Conservation (phyloP, 2,329 filamentous ascomycete species). For the Beauveria pseudobassiana region DNA sequence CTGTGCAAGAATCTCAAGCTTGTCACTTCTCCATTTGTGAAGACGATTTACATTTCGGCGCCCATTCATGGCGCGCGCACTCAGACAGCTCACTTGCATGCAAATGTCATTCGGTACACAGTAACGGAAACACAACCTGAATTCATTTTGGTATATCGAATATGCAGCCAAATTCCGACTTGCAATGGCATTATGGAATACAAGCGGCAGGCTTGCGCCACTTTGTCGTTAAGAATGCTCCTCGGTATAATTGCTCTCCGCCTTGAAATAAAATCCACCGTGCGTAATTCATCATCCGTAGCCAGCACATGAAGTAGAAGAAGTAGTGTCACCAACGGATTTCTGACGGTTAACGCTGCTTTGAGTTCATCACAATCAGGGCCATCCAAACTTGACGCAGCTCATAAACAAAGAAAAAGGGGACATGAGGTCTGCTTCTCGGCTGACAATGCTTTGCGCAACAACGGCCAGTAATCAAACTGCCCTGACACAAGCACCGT, state of each 20-base stretch:
- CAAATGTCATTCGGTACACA: neutral
- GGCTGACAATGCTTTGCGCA: neutral
- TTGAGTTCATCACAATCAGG: conserved; percentile 8
- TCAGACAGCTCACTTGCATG: neutral
- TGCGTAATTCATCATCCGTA: conserved; percentile 12
- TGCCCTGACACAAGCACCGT: neutral
- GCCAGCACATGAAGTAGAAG: conserved; percentile 7
- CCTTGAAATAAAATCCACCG: conserved; percentile 7
- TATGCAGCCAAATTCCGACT: conserved; percentile 12
- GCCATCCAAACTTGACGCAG: conserved; percentile 12
- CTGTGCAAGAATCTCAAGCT: no score
- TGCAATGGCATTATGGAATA: conserved; percentile 7
- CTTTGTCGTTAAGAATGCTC: conserved; percentile 7
- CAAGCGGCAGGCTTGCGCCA: conserved; percentile 11
- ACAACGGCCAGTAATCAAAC: neutral
- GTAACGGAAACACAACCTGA: conserved; percentile 2
- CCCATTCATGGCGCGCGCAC: neutral
- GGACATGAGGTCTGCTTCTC: conserved; percentile 7
- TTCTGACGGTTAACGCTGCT: conserved; percentile 8
- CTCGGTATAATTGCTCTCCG: conserved; percentile 11
- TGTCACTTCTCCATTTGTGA: neutral
- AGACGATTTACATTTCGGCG: no score
- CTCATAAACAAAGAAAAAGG: conserved; percentile 18
- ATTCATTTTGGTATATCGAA: conserved; percentile 13
- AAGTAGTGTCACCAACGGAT: conserved; percentile 4